phyloP scores from a whole-genome alignment of 805 yeast species.

The Kuraishia piskuri region DNA sequence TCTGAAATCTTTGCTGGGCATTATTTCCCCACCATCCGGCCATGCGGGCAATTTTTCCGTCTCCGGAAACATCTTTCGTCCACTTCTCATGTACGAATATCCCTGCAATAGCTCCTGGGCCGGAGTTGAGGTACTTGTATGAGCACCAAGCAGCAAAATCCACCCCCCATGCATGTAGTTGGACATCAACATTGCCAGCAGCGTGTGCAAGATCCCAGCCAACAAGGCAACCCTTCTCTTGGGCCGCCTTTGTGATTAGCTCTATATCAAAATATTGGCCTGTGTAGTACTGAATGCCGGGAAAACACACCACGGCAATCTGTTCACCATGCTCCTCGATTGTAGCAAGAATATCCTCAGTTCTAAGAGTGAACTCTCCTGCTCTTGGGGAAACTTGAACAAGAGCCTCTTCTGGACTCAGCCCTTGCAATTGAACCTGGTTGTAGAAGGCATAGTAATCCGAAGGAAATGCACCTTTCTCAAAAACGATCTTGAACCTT shows the following conservation, averaged over 20 bases:
- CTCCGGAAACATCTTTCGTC: slow-evolving; percentile 3
- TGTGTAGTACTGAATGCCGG: slow-evolving; percentile 88
- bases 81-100: slow-evolving; percentile 60
- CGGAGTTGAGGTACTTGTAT: slow-evolving; percentile 83
- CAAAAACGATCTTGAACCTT: slow-evolving; percentile 69
- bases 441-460: slow-evolving; percentile 82
- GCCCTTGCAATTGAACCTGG: slow-evolving; percentile 56
- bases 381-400: slow-evolving; percentile 55
- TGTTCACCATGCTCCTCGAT: slow-evolving; percentile 51
- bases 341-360: slow-evolving; percentile 50
- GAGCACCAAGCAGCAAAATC: slow-evolving; percentile 96
- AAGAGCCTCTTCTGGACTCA: slow-evolving; percentile 42
- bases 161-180: slow-evolving; percentile 80
- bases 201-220: slow-evolving; percentile 98
- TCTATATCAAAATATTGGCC: slow-evolving; percentile 81
- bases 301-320: slow-evolving; percentile 66
- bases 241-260: slow-evolving; percentile 58
- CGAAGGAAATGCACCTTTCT: slow-evolving; percentile 85
- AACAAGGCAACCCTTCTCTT: slow-evolving; percentile 42
- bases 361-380: slow-evolving; percentile 48
- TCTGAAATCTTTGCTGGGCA: slow-evolving; percentile 58
- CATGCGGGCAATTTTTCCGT: slow-evolving; percentile 50
- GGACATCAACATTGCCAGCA: slow-evolving; percentile 73
- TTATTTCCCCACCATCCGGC: slow-evolving; percentile 99
- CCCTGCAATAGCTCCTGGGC: slow-evolving; percentile 93